Evolutionary conservation across 2,329 filamentous ascomycete species (phyloP), one percentile per base, ranked within the genome.

Genomic region (Penicillium sp.): DNA sequence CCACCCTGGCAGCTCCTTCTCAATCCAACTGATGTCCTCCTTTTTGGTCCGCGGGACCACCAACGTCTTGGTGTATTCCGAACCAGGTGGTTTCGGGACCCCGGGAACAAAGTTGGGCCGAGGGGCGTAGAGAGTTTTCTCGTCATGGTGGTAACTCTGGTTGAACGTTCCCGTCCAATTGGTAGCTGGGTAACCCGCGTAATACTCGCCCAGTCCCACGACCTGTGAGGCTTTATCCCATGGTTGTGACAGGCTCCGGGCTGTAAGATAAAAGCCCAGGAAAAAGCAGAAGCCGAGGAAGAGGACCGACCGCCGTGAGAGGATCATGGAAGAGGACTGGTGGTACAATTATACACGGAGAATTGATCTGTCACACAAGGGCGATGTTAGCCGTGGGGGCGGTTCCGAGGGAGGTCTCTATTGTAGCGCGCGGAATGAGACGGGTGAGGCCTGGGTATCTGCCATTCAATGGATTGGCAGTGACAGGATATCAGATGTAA

Each of bases 1-100:
- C 56, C 80, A 69, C 26, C 75, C 71, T 1, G 72, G 74, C 26
- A 82, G 60, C 49, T 77, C 69, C 11, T 70, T 55, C 27, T 74
- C 67, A n/a, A 82, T 74, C 80, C 80, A 83, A 24, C 58, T 61
- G 2, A 73, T 70, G 47, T 80, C 71, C 58, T 82, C 78, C 2
- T 66, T 61, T 46, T 72, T 74, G 18, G 74, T 74, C 38, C 73
- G 72, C 1, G 79, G 73, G 40, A 82, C 70, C 4, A 84, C 76
- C 20, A 84, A 60, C 1, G 68, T 70, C 22, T 75, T 76, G 3
- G 77, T 77, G 56, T 80, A 82, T 32, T 72, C 73, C 50, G 70
- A 68, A 1, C 73, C 74, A 0, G 68, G 54, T 0, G 75, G 70
- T 47, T 75, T 74, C 6, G 68, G 63, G 3, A 59, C 54, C 0